Conservation (phyloP, 192 early-diverging fungal genomes). For the Entophlyctis luteolus region DNA sequence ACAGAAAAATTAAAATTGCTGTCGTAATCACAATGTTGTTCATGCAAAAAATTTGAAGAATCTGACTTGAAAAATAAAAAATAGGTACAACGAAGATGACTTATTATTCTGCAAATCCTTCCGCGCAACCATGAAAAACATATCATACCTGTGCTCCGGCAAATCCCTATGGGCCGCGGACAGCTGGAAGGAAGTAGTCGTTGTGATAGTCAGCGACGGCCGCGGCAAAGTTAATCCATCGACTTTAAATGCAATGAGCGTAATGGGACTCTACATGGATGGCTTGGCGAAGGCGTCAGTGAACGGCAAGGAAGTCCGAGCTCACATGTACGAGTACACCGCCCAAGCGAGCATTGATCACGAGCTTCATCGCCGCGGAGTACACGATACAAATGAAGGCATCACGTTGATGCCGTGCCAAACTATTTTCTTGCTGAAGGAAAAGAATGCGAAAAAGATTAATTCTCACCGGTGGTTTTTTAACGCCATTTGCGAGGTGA, state of each 20-base stretch:
- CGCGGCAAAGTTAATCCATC: conserved; percentile 68
- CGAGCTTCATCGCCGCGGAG: conserved; percentile 57
- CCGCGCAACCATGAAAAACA: conserved; percentile 83
- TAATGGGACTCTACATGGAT: conserved; percentile 77
- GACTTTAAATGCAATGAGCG: conserved; percentile 61
- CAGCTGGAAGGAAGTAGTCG: conserved; percentile 49
- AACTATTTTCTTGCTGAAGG: conserved; percentile 83
- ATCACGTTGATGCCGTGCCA: conserved; percentile 48
- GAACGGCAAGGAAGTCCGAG: conserved; percentile 54
- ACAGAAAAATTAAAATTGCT: conserved; percentile 76
- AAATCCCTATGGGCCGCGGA: conserved; percentile 69
- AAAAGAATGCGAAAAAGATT: conserved; percentile 90
- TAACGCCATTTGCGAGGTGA: conserved; percentile 59
- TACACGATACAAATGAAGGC: conserved; percentile 16
- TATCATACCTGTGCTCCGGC: conserved; percentile 77
- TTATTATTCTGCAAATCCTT: conserved; percentile 83
- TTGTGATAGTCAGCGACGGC: conserved; percentile 66
- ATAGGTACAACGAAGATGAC: conserved; percentile 81
- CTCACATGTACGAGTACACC: conserved; percentile 88
- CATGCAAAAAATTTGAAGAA: conserved; percentile 34
- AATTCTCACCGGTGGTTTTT: conserved; percentile 79
- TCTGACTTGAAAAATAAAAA: background rate
- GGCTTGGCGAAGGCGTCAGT: conserved; percentile 49
- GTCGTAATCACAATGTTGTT: conserved; percentile 93
- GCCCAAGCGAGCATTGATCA: conserved; percentile 64